Base-by-base conservation (phyloP, 192 early-diverging fungal species). In the Coemansia erecta region DNA sequence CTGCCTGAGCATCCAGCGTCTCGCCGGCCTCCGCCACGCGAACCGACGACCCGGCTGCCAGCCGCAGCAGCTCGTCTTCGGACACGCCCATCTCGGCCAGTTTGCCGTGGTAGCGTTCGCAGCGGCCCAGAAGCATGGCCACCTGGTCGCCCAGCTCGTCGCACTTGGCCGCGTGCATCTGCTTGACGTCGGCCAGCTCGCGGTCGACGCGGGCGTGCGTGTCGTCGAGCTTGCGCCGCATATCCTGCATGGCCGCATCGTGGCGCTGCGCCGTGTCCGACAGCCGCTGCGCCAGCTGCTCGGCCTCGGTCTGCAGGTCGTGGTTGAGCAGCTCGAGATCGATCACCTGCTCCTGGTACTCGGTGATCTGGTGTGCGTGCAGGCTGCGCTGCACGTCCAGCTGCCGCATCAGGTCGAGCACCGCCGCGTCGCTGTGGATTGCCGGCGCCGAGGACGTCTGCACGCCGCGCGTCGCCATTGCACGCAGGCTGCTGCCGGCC, bases 301-400 rank as follows among this genome's bases (percentile, higher is more conserved):
- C 76, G 14, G 72, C 57, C 22, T 79, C 76, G 2, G 53, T 63
- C 33, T 45, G 28, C 41, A 72, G 59, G 26, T 79, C 76, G 54
- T 72, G 76, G 55, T 65, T 72, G 23, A 63, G 13, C 41, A 79
- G 66, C 56, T 79, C 76, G 37, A 79, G 56, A 31, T 79, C 76
- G 1, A 79, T 48, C 0, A 72, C 70, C 37, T 79, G 76, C 53
- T 79, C 76, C 60, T 79, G 76, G 63, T 79, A 79, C 56, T 72
- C 76, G 23, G 57, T 63, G 58, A 79, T 69, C 53, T 79, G 76
- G 31, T 72, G 64, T 0, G 76, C 61, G 46, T 79, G 76, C 6
- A 49, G 54, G 43, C 47, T 61, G 12, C 76, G 76, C 48, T 68
- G 46, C 4, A 26, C 37, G 35, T 79, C 76, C 63, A 79, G 61